phyloP scores from a whole-genome alignment of 257 asterid species.

The Solanum pinnatisectum region DNA sequence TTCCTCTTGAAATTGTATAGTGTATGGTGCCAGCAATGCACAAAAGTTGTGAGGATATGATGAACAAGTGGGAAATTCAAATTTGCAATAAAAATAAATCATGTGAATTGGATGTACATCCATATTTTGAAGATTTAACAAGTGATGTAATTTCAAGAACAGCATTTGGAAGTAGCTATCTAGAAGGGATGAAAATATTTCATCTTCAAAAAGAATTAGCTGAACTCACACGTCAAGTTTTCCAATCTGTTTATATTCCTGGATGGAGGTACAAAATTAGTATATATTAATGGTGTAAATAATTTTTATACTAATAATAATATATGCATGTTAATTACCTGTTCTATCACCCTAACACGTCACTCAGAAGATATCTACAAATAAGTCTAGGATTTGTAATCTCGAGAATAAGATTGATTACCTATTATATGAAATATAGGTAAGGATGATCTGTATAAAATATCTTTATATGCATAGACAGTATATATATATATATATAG shows the following conservation, averaged over 20 bases:
- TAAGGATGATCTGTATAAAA: background rate
- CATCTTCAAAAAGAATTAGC: slow-evolving; percentile 46
- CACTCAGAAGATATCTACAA: background rate
- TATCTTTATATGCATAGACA: no score
- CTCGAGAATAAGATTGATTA: background rate
- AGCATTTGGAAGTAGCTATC: slow-evolving; percentile 34
- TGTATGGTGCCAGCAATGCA: slow-evolving; percentile 43
- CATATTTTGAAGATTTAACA: slow-evolving; percentile 28
- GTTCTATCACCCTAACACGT: background rate
- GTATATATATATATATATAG: background rate
- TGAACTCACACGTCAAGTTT: slow-evolving; percentile 32
- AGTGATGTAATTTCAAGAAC: slow-evolving; percentile 33
- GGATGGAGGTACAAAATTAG: slow-evolving; percentile 37
- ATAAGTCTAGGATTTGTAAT: no score
- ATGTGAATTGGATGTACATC: slow-evolving; percentile 37
- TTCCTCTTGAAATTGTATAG: slow-evolving; percentile 9
- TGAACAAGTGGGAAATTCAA: slow-evolving; percentile 34
- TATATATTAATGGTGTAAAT: background rate
- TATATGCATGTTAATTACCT: background rate
- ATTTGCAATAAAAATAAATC: background rate
- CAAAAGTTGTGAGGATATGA: slow-evolving; percentile 35
- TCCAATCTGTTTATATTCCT: slow-evolving; percentile 39
- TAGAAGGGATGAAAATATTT: slow-evolving; percentile 28
- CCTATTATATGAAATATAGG: background rate
- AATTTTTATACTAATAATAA: background rate